Evolutionary conservation across 345 rosid genomes (phyloP), one percentile per base, ranked within the genome.

Genomic region (Lepidium aucheri): DNA sequence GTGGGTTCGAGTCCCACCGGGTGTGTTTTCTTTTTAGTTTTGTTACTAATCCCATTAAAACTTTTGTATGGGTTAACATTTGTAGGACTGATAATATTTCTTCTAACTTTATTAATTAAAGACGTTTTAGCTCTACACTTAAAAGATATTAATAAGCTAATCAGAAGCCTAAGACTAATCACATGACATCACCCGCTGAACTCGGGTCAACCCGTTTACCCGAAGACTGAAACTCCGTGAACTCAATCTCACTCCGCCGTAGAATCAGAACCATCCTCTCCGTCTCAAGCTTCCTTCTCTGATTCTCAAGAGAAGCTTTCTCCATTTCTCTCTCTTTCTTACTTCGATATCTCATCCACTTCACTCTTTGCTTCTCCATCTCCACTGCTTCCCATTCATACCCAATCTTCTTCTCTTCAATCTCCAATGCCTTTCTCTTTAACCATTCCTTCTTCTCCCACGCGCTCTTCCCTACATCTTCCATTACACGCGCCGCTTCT

Each of bases 241-340:
- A 63, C 51, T 90, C 96, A 45, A 89, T 66, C 79, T 91, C 96
- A 62, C 83, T 87, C 75, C 89, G 85, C 60, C 85, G 63, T 2
- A 95, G 16, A 10, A 80, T 55, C 34, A 95, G 75, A 61, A 80
- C 59, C 96, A 91, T 91, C 57, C 89, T 83, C 67, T 89, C 96
- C 22, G 81, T 83, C 69, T 91, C 98, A 0, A 91, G 85, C 66
- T 79, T 58, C 46, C 78, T 76, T 32, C 89, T 66, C 43, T 91
- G 85, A 15, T 91, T 91, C 73, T 84, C 90, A 0, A 95, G 79
- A 81, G 83, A 91, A 20, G 84, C 80, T 30, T 74, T 88, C 79
- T 95, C 99, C 97, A 95, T 87, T 15, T 95, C 99, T 73, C 97
- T 83, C 74, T 89, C 99, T 61, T 95, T 95, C 82, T 86, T 88